A percentile compares a stretch with the other conserved stretches of the same genome.
Conservation (phyloP, 129 eudicot species). For the Flaveria sonorensis region DNA sequence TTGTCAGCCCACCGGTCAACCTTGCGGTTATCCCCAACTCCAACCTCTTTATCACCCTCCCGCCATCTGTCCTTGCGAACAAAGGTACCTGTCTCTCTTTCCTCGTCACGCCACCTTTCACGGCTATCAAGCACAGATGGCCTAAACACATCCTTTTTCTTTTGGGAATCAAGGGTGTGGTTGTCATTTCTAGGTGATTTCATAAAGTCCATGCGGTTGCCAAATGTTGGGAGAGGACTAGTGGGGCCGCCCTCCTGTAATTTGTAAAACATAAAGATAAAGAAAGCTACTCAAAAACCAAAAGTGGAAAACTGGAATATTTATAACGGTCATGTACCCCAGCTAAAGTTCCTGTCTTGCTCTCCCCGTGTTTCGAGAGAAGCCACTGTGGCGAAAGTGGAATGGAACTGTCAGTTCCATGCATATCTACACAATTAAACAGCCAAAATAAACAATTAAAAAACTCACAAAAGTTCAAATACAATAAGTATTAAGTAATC, state of each 20-base stretch:
- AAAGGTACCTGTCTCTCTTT: slow-evolving; percentile 72
- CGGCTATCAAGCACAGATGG: slow-evolving; percentile 86
- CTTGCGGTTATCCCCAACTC: slow-evolving; percentile 55
- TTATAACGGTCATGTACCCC: slow-evolving; percentile 52
- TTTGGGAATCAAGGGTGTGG: slow-evolving; percentile 48
- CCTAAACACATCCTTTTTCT: slow-evolving; percentile 84
- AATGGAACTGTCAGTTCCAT: slow-evolving; percentile 65
- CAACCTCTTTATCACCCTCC: slow-evolving; percentile 72
- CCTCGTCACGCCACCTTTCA: slow-evolving; percentile 98
- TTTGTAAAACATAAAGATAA: slow-evolving; percentile 28
- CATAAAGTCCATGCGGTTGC: slow-evolving; percentile 41
- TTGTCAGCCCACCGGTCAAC: slow-evolving; percentile 69
- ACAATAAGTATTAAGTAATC: not conserved
- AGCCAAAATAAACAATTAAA: slow-evolving; percentile 9
- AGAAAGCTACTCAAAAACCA: slow-evolving; percentile 5
- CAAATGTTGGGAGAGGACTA: slow-evolving; percentile 46
- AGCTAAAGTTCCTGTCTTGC: slow-evolving; percentile 55
- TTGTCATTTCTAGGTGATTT: slow-evolving; percentile 61
- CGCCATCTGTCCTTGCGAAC: slow-evolving; percentile 83
- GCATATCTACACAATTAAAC: slow-evolving; percentile 57
- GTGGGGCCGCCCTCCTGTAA: slow-evolving; percentile 48
- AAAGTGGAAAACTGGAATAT: slow-evolving; percentile 1
- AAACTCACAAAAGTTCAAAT: not conserved
- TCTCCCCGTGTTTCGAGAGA: slow-evolving; percentile 84
- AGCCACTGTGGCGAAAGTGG: slow-evolving; percentile 99